Base-by-base conservation (phyloP, 1,284 basidiomycete genomes). In the Stereum hirsutum region DNA sequence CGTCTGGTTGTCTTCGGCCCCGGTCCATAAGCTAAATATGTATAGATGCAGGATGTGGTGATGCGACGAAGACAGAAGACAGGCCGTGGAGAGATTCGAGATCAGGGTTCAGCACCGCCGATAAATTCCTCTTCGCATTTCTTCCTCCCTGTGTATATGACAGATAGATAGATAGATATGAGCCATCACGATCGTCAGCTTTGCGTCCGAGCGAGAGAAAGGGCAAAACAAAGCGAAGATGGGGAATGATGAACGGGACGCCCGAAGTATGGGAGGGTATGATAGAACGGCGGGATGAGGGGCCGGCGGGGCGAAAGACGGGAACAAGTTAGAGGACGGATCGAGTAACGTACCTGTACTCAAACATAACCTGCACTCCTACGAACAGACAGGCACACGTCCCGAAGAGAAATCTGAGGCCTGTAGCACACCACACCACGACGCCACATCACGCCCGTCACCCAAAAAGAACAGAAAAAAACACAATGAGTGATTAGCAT, bases 331-430 rank as follows among this genome's bases (percentile, higher is more conserved):
- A 12, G 23, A 19, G 6, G 21, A 19, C 2, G 23, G 6, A 8
- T n/a, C n/a, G n/a, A n/a, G n/a, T n/a, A n/a, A 57, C 73, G 34
- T 47, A 79, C 79, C 91, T 68, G 60, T 96, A 96, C 58, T 96
- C 93, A 49, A 96, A 92, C 95, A 98, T 97, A 39, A 96, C 62
- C 59, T 98, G 95, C 0, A 81, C 81, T 1, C 74, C 90, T 15
- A 92, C 72, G 56, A 93, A 98, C 24, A 98, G 48, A 51, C 81
- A 83, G 1, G 58, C 66, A 44, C 75, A 75, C 0, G 82, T 78
- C 6, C 74, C 61, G 0, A 76, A 31, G 45, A 91, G 62, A 61
- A 94, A 96, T 14, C 60, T 62, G 37, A 85, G 52, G 5, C 89
- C 88, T 86, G 45, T 19, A n/a, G 10, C 10, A 30, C 28, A 30